These are phyloP conservation scores for Botryotinia calthae DNA, from an alignment of 2,329 filamentous ascomycete species.

Conservation along the genomic window DNA sequence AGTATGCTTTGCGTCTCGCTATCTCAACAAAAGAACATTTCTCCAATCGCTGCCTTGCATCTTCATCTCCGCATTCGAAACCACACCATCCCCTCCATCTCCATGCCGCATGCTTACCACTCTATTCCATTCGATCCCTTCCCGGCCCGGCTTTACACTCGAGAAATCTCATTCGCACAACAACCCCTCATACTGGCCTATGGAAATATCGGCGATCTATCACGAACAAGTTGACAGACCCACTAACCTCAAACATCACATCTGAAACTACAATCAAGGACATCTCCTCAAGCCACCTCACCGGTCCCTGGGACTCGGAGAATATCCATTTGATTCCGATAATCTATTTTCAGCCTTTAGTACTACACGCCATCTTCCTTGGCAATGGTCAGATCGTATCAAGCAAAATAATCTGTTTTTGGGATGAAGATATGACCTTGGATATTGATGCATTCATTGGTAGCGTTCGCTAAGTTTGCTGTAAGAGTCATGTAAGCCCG, in stretches of 20 bases:
- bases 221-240: not conserved
- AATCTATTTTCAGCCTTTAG: not conserved
- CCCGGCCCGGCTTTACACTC: not conserved
- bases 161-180: not conserved
- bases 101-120: not conserved
- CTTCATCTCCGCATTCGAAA: not conserved
- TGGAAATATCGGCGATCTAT: not conserved
- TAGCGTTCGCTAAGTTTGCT: not conserved
- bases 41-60: not conserved
- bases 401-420: not conserved
- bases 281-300: not conserved
- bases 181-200: not conserved
- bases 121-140: not conserved
- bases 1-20: not conserved
- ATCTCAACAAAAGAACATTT: constrained; percentile 7
- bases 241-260: not conserved
- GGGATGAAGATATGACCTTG: not conserved
- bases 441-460: not conserved
- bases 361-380: not conserved
- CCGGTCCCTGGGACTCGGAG: not conserved
- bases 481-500: not conserved
- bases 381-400: not conserved
- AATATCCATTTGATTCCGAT: not conserved
- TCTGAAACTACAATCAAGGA: not conserved
- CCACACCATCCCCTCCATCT: not conserved